Evolutionary conservation across 1,284 basidiomycete genomes (phyloP).

Genomic region (Agaricales sp.): DNA sequence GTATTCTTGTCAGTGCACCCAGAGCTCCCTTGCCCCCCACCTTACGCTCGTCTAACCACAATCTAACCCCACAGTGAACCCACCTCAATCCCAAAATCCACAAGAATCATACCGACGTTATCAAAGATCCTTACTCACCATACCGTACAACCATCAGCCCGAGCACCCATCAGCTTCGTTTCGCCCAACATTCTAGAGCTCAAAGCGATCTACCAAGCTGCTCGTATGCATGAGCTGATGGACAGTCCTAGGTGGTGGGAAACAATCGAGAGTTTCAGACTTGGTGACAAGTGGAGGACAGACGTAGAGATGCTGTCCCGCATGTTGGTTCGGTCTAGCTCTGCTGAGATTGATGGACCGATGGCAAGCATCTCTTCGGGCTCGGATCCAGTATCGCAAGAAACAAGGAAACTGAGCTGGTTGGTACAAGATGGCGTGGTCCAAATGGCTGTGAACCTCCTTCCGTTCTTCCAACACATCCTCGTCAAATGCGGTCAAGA

Average conservation of each 20-base stretch:
- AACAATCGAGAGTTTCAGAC: constrained; percentile 46
- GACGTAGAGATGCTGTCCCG: constrained; percentile 45
- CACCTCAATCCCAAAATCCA: constrained; percentile 78
- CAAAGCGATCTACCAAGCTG: constrained; percentile 47
- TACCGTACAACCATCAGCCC: constrained; percentile 10
- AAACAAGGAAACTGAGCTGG: constrained; percentile 31
- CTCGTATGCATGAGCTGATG: constrained; percentile 35
- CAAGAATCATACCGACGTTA: constrained; percentile 59
- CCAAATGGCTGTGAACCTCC: constrained; percentile 69
- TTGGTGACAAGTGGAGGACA: constrained; percentile 53
- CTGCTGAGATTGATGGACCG: too few species aligned
- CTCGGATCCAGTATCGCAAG: constrained; percentile 23
- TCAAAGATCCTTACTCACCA: constrained; percentile 14
- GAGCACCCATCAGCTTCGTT: constrained; percentile 51
- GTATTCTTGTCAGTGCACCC: constrained; percentile 45
- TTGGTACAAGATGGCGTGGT: constrained; percentile 57
- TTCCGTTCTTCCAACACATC: constrained; percentile 74
- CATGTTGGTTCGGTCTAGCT: neutral
- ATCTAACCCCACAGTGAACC: constrained; percentile 50
- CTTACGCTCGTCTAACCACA: neutral
- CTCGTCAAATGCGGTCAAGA: constrained; percentile 75
- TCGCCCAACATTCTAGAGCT: constrained; percentile 81
- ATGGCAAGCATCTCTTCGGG: too few species aligned
- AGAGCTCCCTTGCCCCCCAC: neutral
- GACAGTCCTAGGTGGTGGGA: constrained; percentile 54